Evolutionary conservation across 495 filamentous ascomycete species (phyloP).

Genomic region (Letharia columbiana): DNA sequence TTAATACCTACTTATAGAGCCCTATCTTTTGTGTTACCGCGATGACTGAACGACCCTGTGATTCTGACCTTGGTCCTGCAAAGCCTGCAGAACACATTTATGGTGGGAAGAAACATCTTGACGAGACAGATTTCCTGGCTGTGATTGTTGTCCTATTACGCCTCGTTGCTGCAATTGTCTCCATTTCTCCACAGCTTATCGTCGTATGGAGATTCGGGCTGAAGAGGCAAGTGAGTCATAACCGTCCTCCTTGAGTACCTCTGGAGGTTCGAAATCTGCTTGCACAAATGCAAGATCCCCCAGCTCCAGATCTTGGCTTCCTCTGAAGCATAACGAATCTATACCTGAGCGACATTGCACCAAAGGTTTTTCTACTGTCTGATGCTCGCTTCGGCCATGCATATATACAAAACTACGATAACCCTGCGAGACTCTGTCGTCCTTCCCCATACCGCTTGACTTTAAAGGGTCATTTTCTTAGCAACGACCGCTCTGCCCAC

Average conservation of each 20-base stretch:
- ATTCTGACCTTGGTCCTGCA: no score
- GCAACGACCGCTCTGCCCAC: not conserved
- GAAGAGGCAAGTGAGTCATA: not conserved
- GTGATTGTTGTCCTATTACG: not conserved
- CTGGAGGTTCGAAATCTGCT: no score
- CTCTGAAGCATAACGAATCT: conserved; percentile 20
- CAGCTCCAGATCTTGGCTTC: conserved; percentile 12
- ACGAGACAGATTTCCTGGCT: not conserved
- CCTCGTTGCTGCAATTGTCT: not conserved
- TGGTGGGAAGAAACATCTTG: not conserved
- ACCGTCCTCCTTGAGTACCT: not conserved
- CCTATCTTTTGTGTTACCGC: no score
- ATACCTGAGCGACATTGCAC: conserved; percentile 41
- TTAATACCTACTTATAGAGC: no score
- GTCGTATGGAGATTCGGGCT: not conserved
- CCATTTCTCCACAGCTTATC: not conserved
- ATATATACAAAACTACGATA: conserved; percentile 33
- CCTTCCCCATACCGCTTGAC: not conserved
- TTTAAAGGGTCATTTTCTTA: not conserved
- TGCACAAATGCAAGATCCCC: not conserved
- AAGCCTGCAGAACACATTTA: no score
- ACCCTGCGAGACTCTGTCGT: conserved; percentile 1
- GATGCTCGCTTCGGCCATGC: conserved; percentile 52
- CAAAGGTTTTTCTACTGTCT: conserved; percentile 36
- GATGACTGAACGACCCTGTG: no score